Conservation (phyloP, 768 basidiomycete genomes). For the Amanita polypyramis region DNA sequence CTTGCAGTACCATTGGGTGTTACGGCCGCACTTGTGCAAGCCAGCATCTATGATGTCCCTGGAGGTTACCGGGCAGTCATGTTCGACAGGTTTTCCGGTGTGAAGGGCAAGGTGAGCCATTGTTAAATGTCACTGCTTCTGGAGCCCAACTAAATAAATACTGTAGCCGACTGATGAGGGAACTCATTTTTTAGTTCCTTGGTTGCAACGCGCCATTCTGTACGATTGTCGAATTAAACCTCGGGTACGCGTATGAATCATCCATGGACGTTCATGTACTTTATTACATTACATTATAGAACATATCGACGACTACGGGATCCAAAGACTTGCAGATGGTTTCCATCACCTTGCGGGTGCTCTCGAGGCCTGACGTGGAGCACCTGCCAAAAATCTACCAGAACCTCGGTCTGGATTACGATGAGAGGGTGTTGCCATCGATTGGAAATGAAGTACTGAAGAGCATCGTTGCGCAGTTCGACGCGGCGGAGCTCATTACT, state of each 20-base stretch:
- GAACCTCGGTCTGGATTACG: slow-evolving; percentile 89
- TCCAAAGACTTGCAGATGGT: slow-evolving; percentile 99
- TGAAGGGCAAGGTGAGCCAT: slow-evolving; percentile 57
- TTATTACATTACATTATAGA: slow-evolving; percentile 36
- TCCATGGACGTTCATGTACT: background rate
- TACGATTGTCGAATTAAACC: slow-evolving; percentile 98
- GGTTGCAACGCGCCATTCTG: slow-evolving; percentile 92
- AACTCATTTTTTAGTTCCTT: slow-evolving; percentile 92
- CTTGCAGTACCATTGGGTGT: slow-evolving; percentile 37
- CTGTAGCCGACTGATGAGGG: slow-evolving; percentile 80
- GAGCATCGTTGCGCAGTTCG: slow-evolving; percentile 96
- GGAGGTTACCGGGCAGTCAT: slow-evolving; percentile 92
- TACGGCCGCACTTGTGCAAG: slow-evolving; percentile 31
- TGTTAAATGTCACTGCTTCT: background rate
- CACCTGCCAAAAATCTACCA: slow-evolving; percentile 94
- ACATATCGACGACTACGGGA: slow-evolving; percentile 97
- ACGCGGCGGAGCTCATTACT: slow-evolving; percentile 93
- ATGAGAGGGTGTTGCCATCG: slow-evolving; percentile 94
- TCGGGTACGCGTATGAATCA: slow-evolving; percentile 68
- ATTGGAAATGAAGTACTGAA: slow-evolving; percentile 98
- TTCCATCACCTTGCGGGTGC: slow-evolving; percentile 89
- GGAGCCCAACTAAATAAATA: slow-evolving; percentile 5
- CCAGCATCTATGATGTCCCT: slow-evolving; percentile 67
- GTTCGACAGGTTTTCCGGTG: slow-evolving; percentile 96
- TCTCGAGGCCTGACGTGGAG: slow-evolving; percentile 83